A percentile compares a stretch with the other conserved stretches of the same genome.
These are phyloP conservation scores for Solanum dulcamara DNA, from an alignment of 257 asterid genomes.

Conservation along the genomic window DNA sequence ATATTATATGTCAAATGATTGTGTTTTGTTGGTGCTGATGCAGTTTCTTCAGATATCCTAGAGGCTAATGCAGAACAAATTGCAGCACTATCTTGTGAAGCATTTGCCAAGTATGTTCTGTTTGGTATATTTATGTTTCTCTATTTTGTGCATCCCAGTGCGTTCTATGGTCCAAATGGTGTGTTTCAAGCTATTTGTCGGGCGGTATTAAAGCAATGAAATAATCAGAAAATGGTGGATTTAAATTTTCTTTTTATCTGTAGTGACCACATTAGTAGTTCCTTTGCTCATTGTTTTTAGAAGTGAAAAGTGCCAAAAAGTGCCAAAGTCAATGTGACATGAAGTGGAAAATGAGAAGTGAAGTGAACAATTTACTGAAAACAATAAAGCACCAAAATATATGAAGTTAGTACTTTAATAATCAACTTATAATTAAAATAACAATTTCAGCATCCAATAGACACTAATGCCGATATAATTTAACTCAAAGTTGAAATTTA, in stretches of 20 bases:
- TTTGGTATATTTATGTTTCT: not conserved
- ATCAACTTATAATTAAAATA: not conserved
- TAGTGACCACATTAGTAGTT: not conserved
- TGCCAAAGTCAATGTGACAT: not conserved
- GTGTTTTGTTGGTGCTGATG: not conserved
- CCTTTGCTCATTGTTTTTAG: not conserved
- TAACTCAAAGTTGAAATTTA: not conserved
- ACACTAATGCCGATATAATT: not conserved
- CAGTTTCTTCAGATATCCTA: constrained; percentile 23
- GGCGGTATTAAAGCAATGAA: not conserved
- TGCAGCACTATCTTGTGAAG: constrained; percentile 39
- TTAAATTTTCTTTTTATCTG: not conserved
- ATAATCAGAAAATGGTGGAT: not conserved
- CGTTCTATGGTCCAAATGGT: not conserved
- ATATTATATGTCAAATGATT: not conserved
- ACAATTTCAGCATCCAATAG: not conserved
- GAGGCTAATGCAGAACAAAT: constrained; percentile 55
- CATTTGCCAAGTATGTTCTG: constrained; percentile 39
- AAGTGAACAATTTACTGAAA: not conserved
- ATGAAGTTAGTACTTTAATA: not conserved
- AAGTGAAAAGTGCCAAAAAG: not conserved
- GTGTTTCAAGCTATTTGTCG: not conserved
- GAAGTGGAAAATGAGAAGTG: not conserved
- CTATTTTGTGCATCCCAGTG: not conserved
- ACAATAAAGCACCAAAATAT: not conserved